These are phyloP conservation scores for Coprinopsis strossmayeri DNA, from an alignment of 768 basidiomycete genomes.

Conservation along the genomic window DNA sequence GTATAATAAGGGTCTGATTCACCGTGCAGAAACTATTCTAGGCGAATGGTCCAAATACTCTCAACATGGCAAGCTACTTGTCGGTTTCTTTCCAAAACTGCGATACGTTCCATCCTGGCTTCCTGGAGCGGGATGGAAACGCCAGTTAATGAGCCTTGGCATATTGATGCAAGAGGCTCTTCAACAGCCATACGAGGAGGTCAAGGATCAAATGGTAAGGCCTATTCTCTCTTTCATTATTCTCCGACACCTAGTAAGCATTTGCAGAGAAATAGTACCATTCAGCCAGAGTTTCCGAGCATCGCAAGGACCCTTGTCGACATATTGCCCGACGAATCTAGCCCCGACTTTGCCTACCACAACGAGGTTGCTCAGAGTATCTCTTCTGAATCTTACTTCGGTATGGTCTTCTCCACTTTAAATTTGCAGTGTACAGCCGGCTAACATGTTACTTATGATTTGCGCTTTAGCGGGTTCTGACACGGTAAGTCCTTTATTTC, in stretches of 20 bases:
- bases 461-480: conserved; percentile 6
- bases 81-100: conserved; percentile 7
- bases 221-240: no score
- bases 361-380: background rate
- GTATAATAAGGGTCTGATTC: conserved; percentile 28
- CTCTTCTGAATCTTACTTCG: conserved; percentile 5
- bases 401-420: no score
- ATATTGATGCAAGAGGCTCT: background rate
- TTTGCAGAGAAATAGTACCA: no score
- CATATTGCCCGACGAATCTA: no score
- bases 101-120: conserved; percentile 12
- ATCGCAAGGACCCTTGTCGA: no score
- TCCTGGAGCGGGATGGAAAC: conserved; percentile 11
- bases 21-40: background rate
- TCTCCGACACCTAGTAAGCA: background rate
- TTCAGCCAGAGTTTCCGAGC: no score
- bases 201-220: conserved; percentile 5
- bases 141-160: background rate
- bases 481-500: background rate
- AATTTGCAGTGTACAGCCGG: background rate
- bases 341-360: background rate
- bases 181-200: background rate
- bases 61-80: conserved; percentile 8
- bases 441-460: background rate
- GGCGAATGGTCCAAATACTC: background rate